phyloP scores from a whole-genome alignment of 371 early-diverging fungal species.

The Mucor lusitanicus region DNA sequence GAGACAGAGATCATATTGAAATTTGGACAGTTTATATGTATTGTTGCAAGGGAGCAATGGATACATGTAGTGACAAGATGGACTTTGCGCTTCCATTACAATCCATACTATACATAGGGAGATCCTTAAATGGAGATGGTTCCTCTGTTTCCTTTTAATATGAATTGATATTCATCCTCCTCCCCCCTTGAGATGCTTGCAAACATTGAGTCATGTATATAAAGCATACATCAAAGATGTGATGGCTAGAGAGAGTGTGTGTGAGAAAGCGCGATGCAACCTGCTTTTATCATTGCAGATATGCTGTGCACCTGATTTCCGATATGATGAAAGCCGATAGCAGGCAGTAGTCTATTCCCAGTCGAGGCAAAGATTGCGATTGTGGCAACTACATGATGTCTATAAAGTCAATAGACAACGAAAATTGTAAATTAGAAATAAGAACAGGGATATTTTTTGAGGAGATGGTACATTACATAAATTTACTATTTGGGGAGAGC shows the following conservation, averaged over 20 bases:
- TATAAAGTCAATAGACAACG: slow-evolving; percentile 2
- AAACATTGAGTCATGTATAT: not conserved
- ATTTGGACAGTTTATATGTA: slow-evolving; percentile 4
- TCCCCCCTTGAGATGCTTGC: not conserved
- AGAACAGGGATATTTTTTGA: not conserved
- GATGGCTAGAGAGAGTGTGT: no score
- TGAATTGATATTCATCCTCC: not conserved
- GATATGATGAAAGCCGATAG: not conserved
- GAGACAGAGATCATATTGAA: not conserved
- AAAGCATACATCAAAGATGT: no score
- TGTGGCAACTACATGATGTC: not conserved
- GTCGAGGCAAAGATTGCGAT: not conserved
- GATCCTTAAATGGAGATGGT: not conserved
- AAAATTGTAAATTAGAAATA: slow-evolving; percentile 2
- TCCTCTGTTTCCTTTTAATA: not conserved
- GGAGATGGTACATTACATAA: slow-evolving; percentile 1
- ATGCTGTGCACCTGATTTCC: not conserved
- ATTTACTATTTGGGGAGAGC: not conserved
- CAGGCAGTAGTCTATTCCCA: not conserved
- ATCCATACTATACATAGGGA: not conserved
- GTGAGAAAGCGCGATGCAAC: not conserved
- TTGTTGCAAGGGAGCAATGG: not conserved
- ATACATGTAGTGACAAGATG: not conserved
- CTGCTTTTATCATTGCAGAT: not conserved
- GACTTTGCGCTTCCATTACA: not conserved